phyloP scores from a whole-genome alignment of 192 early-diverging fungal species.

The Coemansia aciculifera region DNA sequence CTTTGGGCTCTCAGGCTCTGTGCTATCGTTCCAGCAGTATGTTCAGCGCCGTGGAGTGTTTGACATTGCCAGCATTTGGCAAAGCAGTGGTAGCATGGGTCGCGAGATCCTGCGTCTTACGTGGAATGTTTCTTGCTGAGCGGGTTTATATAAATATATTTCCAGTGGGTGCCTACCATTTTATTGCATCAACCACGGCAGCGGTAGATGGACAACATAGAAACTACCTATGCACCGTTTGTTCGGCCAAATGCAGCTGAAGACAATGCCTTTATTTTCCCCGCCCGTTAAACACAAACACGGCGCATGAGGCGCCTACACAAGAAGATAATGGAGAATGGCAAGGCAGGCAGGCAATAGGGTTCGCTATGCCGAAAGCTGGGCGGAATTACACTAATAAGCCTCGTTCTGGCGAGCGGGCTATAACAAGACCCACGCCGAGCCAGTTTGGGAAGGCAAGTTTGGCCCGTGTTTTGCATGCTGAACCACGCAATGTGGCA shows the following conservation, averaged over 20 bases:
- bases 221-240: neutral
- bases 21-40: constrained; percentile 70
- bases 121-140: constrained; percentile 20
- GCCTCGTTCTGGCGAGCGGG: neutral
- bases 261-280: neutral
- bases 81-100: constrained; percentile 60
- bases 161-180: too few relatives aligned
- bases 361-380: constrained; percentile 1
- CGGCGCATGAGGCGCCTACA: constrained; percentile 16
- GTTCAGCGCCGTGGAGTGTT: constrained; percentile 60
- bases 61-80: constrained; percentile 62
- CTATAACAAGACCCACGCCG: neutral
- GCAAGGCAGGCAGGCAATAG: neutral
- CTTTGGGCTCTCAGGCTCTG: constrained; percentile 90
- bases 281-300: neutral
- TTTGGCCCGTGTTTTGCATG: neutral
- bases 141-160: too few relatives aligned
- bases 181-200: neutral
- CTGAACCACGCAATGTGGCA: neutral
- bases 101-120: constrained; percentile 73
- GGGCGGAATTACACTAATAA: constrained; percentile 4
- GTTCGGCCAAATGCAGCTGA: neutral
- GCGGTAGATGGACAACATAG: neutral
- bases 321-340: neutral
- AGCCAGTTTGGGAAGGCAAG: neutral